Evolutionary conservation across 768 basidiomycete genomes (phyloP).

Genomic region (Porpolomopsis calyptriformis): DNA sequence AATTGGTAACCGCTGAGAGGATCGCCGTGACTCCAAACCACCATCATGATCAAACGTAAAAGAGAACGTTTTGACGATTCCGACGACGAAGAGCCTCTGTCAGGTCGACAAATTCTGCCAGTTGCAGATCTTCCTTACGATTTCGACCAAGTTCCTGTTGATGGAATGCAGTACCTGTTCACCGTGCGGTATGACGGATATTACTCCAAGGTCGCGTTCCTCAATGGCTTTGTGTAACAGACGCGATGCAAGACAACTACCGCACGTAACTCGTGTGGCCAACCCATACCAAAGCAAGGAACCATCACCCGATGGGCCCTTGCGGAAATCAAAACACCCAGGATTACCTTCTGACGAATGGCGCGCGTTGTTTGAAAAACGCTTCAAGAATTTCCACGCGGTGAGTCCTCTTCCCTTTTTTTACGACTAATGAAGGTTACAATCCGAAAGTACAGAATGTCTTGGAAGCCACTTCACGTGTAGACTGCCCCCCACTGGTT

Average conservation of each 20-base stretch:
- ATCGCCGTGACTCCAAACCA: background rate
- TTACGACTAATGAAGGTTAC: background rate
- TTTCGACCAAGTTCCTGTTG: conserved; percentile 52
- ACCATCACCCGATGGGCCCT: conserved; percentile 8
- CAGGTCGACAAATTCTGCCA: conserved; percentile 65
- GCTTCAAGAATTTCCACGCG: conserved; percentile 58
- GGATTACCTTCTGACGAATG: conserved; percentile 58
- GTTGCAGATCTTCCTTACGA: conserved; percentile 70
- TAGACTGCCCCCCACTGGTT: conserved; percentile 24
- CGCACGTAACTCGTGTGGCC: conserved; percentile 48
- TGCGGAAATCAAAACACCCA: conserved; percentile 19
- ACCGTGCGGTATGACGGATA: conserved; percentile 51
- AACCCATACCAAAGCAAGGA: conserved; percentile 55
- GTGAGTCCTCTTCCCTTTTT: conserved; percentile 23
- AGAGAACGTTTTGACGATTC: conserved; percentile 37
- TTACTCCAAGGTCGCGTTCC: conserved; percentile 1
- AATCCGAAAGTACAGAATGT: conserved; percentile 40
- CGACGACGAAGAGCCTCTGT: conserved; percentile 50
- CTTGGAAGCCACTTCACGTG: conserved; percentile 46
- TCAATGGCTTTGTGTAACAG: conserved; percentile 25
- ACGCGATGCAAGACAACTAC: conserved; percentile 59
- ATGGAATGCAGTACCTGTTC: conserved; percentile 76
- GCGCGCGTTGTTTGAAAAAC: conserved; percentile 44
- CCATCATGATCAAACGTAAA: conserved; percentile 40
- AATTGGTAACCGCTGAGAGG: background rate